These are phyloP conservation scores for Misopates orontium DNA, from an alignment of 257 asterid genomes.

Conservation along the genomic window DNA sequence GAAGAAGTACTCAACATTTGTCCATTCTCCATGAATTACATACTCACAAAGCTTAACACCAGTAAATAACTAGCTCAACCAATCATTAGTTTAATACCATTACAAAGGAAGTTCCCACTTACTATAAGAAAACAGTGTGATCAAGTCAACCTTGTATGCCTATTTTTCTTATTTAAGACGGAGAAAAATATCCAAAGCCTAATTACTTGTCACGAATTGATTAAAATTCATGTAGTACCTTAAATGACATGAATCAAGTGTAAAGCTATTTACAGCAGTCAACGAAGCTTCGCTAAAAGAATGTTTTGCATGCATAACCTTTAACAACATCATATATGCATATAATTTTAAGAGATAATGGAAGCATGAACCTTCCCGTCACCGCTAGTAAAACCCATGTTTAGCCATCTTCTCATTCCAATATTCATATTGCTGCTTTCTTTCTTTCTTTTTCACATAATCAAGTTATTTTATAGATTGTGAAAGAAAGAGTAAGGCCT, in stretches of 20 bases:
- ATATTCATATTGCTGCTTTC: not conserved
- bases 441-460: too few relatives aligned
- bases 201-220: conserved; percentile 2
- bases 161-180: conserved; percentile 1
- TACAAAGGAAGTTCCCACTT: conserved; percentile 15
- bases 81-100: conserved; percentile 8
- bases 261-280: not conserved
- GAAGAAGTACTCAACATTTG: conserved; percentile 2
- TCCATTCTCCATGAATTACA: conserved; percentile 7
- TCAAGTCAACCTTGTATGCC: conserved; percentile 15
- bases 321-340: not conserved
- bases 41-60: conserved; percentile 12
- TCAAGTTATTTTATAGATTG: not conserved
- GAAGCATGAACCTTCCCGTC: conserved; percentile 17
- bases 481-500: conserved; percentile 24
- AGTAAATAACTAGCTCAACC: conserved; percentile 17
- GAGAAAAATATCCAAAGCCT: conserved; percentile 10
- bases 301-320: conserved; percentile 16
- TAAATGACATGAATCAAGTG: not conserved
- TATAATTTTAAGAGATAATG: conserved; percentile 9
- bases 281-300: conserved; percentile 18
- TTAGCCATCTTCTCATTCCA: conserved; percentile 12
- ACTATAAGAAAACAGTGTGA: conserved; percentile 11
- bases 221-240: conserved; percentile 4
- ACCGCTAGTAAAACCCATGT: conserved; percentile 8